Evolutionary conservation across 2,329 filamentous ascomycete species (phyloP), one percentile per base, ranked within the genome.

Genomic region (Diaporthe batatas): DNA sequence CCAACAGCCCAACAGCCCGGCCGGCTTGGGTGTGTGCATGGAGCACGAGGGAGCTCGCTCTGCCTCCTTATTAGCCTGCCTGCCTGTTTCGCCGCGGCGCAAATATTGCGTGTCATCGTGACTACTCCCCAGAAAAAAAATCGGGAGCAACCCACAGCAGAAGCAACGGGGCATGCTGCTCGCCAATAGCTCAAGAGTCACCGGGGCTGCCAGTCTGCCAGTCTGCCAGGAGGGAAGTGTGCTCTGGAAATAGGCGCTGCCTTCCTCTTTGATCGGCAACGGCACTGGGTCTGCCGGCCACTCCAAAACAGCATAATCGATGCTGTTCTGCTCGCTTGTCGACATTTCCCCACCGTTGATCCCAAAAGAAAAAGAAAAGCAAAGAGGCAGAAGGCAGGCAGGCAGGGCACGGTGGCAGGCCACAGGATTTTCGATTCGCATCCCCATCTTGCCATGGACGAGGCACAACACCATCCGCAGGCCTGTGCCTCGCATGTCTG

Each of bases 271-370:
- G 68, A 70, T 70, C 68, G 68, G 23, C 68, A 70, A 70, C 55
- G 68, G 68, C 68, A 70, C 44, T 47, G 44, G 44, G 44, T 47
- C 18, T 62, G 62, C 62, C 47, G 62, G n/a, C 32, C 47, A 53
- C 47, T 67, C 62, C 32, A 21, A 53, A 39, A 53, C 62, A 21
- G 47, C 47, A 39, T 23, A 67, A 25, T 34, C 29, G 47, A 32
- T 67, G 62, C 62, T 53, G 32, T 67, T 67, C 62, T 53, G 32
- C 62, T 67, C 62, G 62, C 62, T 67, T 67, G 62, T 67, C 62
- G 62, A 36, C 47, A 7, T 53, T 47, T 47, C 55, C 42, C 68
- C 55, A 23, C 68, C 44, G 55, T n/a, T 39, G 47, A 62, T 70
- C 55, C 44, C 55, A 53, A 18, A 16, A 6, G 49, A 58, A 49